Evolutionary conservation across 805 yeast genomes (phyloP).

Genomic region (Metschnikowia arizonensis): DNA sequence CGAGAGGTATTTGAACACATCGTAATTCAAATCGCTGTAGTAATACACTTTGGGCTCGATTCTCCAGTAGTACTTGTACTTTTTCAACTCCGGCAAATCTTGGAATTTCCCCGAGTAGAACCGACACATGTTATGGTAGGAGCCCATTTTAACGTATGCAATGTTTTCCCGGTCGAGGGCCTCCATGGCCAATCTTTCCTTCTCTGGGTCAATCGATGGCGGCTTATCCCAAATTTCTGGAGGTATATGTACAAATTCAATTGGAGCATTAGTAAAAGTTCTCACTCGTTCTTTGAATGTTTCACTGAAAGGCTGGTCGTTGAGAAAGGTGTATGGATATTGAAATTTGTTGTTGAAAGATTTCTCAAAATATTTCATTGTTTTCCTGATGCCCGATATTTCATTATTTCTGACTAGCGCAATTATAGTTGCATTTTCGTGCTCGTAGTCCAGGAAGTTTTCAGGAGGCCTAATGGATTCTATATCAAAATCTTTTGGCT

Average conservation of each 20-base stretch:
- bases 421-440: conserved; percentile 73
- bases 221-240: conserved; percentile 58
- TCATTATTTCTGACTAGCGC: conserved; percentile 73
- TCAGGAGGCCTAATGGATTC: conserved; percentile 25
- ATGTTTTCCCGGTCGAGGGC: conserved; percentile 40
- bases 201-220: conserved; percentile 43
- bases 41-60: conserved; percentile 71
- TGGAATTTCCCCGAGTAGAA: conserved; percentile 66
- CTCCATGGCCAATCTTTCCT: conserved; percentile 39
- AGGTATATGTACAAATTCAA: conserved; percentile 41
- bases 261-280: conserved; percentile 28
- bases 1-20: conserved; percentile 70
- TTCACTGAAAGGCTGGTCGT: conserved; percentile 62
- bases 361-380: conserved; percentile 59
- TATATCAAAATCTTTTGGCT: conserved; percentile 45
- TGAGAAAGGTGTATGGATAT: conserved; percentile 78
- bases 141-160: conserved; percentile 56
- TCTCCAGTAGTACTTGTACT: conserved; percentile 75
- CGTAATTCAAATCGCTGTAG: conserved; percentile 68
- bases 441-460: conserved; percentile 25
- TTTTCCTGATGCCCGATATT: conserved; percentile 39
- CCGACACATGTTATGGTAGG: conserved; percentile 84
- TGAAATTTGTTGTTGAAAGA: conserved; percentile 65
- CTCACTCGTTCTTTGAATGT: conserved; percentile 47
- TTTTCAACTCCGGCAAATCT: conserved; percentile 55